Evolutionary conservation across 2,329 filamentous ascomycete species (phyloP).

Genomic region (Talaromyces sp.): DNA sequence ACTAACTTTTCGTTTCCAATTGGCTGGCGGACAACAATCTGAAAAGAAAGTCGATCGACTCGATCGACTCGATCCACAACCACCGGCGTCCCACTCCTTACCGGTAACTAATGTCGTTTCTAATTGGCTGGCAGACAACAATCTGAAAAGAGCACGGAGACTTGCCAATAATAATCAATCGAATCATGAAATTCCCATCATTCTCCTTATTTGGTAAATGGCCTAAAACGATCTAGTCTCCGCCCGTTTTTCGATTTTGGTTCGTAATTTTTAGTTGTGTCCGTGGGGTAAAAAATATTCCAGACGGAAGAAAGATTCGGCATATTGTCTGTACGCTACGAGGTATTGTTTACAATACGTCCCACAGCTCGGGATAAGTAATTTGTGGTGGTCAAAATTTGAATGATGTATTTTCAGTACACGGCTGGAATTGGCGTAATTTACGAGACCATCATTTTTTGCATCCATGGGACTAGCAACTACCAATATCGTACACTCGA

Average conservation of each 20-base stretch:
- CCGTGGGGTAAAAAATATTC: too few relatives aligned
- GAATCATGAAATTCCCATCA: not conserved
- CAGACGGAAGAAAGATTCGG: too few relatives aligned
- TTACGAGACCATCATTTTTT: too few relatives aligned
- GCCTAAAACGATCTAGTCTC: conserved; percentile 15
- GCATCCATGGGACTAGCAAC: not conserved
- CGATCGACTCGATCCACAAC: too few relatives aligned
- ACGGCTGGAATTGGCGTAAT: not conserved
- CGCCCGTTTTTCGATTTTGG: not conserved
- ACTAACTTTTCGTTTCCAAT: too few relatives aligned
- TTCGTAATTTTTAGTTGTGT: not conserved
- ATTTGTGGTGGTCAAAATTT: not conserved
- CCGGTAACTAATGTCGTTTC: too few relatives aligned
- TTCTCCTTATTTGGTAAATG: conserved; percentile 11
- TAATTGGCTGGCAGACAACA: too few relatives aligned
- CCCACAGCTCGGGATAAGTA: not conserved
- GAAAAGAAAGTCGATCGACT: too few relatives aligned
- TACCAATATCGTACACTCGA: not conserved
- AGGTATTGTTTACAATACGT: not conserved
- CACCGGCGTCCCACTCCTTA: too few relatives aligned
- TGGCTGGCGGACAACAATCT: too few relatives aligned
- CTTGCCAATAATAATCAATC: too few relatives aligned
- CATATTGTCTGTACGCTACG: not conserved
- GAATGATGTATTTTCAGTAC: not conserved
- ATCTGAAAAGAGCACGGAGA: too few relatives aligned